Base-by-base conservation (phyloP, 2,329 filamentous ascomycete genomes). In the Diaporthe amygdali region DNA sequence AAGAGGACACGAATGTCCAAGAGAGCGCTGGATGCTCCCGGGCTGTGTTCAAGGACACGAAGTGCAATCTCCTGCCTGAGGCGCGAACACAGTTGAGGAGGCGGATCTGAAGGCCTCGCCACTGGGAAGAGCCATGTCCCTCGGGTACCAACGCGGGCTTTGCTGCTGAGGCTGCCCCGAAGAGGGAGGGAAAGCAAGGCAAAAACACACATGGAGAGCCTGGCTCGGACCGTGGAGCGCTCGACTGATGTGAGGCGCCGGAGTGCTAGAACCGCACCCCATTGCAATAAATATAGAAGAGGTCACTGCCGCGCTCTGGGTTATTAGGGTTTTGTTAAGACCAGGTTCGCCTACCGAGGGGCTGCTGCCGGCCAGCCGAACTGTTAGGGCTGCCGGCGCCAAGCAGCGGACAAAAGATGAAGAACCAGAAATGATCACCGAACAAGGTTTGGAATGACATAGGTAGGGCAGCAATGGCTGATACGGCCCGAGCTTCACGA, bases 91-190 rank as follows among this genome's bases (percentile, higher is more conserved):
- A 44, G 27, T 34, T n/a, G 39, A 22, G 25, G 22, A 20, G 39
- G 9, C 41, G n/a, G 37, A 3, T 49, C 30, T 59, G 14, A 41
- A 17, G 41, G 47, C 44, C 68, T 46, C 39, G 64, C 69, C 69
- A 68, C 69, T 30, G 49, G 66, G 70, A 71, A 47, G 52, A 71
- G 66, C 70, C 70, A 69, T 71, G 70, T 71, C 32, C 39, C 47
- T 68, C 59, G 63, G 68, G 52, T 71, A 68, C 14, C 63, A 68
- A 71, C 34, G 55, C 55, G 55, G 25, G 27, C 44, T 49, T 51
- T 70, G 30, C 27, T 20, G 59, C 44, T 64, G 59, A 49, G 44
- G 59, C 59, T 49, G 59, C 44, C n/a, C n/a, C 34, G 61, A 41
- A 46, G 17, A 44, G 59, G 59, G 32, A 25, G n/a, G 52, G 52